phyloP scores from a whole-genome alignment of 1,139 yeast species.

The Hemisphaericaspora xylofermentans region DNA sequence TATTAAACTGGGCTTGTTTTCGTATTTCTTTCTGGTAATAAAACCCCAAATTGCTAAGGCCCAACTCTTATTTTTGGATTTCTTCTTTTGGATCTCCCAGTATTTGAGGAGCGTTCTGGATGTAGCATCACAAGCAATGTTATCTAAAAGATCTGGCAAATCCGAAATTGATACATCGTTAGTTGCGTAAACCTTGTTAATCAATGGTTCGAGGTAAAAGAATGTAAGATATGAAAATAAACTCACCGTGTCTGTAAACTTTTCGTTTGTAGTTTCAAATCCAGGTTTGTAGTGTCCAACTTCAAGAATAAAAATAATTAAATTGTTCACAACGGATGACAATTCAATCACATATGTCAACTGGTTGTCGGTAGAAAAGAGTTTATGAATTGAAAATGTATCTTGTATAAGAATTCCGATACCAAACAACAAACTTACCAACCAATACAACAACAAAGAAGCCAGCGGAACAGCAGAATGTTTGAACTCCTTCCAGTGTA shows the following conservation, averaged over 20 bases:
- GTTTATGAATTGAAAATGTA: conserved; percentile 26
- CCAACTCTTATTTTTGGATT: conserved; percentile 7
- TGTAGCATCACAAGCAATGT: conserved; percentile 13
- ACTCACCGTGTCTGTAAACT: conserved; percentile 21
- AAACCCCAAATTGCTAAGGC: conserved; percentile 9
- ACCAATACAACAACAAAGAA: conserved; percentile 34
- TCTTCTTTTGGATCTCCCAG: conserved; percentile 10
- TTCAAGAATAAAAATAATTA: conserved; percentile 39
- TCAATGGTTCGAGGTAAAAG: conserved; percentile 26
- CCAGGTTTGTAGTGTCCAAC: conserved; percentile 42
- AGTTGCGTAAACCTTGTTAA: conserved; percentile 21
- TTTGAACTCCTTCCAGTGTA: conserved; percentile 36
- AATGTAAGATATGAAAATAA: conserved; percentile 23
- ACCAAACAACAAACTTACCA: conserved; percentile 18
- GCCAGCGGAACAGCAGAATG: conserved; percentile 28
- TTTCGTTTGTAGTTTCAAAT: conserved; percentile 37
- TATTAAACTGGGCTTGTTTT: conserved; percentile 13
- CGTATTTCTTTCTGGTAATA: conserved; percentile 8
- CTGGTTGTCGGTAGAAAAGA: conserved; percentile 19
- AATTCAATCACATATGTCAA: conserved; percentile 21
- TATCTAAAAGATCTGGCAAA: conserved; percentile 18
- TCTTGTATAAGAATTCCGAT: conserved; percentile 29
- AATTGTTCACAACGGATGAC: conserved; percentile 24
- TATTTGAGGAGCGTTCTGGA: conserved; percentile 10
- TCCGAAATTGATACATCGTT: conserved; percentile 23